Conservation (phyloP, 768 basidiomycete genomes). For the Tricholoma terreum region DNA sequence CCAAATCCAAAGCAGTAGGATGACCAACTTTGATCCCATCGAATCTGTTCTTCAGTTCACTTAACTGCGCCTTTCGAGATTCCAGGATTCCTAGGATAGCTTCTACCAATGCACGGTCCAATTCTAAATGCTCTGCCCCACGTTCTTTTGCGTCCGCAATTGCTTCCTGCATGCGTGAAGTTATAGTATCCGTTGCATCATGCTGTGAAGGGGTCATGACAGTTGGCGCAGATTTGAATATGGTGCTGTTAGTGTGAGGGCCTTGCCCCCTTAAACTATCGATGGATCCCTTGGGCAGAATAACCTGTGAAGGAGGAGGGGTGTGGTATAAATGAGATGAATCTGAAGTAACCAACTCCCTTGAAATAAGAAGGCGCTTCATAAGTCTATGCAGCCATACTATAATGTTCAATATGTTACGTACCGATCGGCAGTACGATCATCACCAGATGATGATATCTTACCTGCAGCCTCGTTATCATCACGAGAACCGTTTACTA, state of each 20-base stretch:
- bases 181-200: constrained; percentile 45
- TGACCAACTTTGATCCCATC: constrained; percentile 80
- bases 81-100: constrained; percentile 66
- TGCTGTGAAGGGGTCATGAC: constrained; percentile 22
- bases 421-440: background rate
- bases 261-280: background rate
- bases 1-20: constrained; percentile 6
- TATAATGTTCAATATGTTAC: background rate
- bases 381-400: background rate
- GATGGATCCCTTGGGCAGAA: background rate
- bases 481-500: background rate
- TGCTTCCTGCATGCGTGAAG: constrained; percentile 56
- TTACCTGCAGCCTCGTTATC: background rate
- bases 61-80: constrained; percentile 55
- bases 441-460: background rate
- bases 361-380: background rate
- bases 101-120: constrained; percentile 75
- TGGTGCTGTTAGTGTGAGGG: constrained; percentile 35
- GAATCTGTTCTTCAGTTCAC: constrained; percentile 69
- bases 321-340: background rate
- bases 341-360: background rate
- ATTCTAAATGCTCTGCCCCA: constrained; percentile 55
- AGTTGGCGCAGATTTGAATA: constrained; percentile 41
- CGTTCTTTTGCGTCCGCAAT: constrained; percentile 58
- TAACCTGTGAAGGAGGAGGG: background rate